A percentile compares a stretch with the other conserved stretches of the same genome.
These are phyloP conservation scores for Boletellus emodensis DNA, from an alignment of 768 basidiomycete genomes.

Conservation along the genomic window DNA sequence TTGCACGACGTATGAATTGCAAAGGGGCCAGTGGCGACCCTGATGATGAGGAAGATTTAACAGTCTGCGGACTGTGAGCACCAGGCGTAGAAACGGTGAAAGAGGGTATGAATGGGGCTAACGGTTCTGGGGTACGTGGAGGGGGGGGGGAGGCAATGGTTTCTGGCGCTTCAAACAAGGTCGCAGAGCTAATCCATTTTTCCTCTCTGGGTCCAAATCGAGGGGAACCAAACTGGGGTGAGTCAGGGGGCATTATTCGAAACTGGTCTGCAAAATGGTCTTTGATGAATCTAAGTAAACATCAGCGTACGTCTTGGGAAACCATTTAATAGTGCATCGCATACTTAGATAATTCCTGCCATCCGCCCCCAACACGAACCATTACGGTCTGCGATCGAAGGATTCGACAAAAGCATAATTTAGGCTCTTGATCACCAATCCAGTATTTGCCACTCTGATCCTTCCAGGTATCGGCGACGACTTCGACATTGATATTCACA, in stretches of 20 bases:
- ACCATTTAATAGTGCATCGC: conserved; percentile 23
- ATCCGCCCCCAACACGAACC: conserved; percentile 95
- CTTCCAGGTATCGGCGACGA: conserved; percentile 81
- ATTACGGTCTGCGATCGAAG: conserved; percentile 89
- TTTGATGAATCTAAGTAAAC: conserved; percentile 66
- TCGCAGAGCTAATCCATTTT: conserved; percentile 81
- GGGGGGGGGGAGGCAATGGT: conserved; percentile 33
- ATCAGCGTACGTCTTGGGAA: conserved; percentile 1
- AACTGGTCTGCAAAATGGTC: conserved; percentile 84
- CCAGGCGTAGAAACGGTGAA: conserved; percentile 55
- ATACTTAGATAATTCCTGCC: conserved; percentile 87
- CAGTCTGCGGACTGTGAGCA: conserved; percentile 42
- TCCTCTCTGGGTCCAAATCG: conserved; percentile 50
- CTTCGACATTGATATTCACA: conserved; percentile 78
- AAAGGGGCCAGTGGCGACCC: conserved; percentile 76
- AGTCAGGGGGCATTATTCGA: conserved; percentile 60
- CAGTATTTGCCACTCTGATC: conserved; percentile 94
- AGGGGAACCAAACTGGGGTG: conserved; percentile 44
- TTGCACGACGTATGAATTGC: conserved; percentile 82
- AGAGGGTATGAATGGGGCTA: conserved; percentile 52
- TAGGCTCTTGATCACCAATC: conserved; percentile 91
- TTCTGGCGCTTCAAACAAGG: conserved; percentile 57
- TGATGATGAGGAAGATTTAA: conserved; percentile 52
- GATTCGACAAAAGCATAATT: conserved; percentile 88
- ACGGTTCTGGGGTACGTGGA: conserved; percentile 70